Conservation (phyloP, 768 basidiomycete genomes). For the Leccinum fibrillosum region DNA sequence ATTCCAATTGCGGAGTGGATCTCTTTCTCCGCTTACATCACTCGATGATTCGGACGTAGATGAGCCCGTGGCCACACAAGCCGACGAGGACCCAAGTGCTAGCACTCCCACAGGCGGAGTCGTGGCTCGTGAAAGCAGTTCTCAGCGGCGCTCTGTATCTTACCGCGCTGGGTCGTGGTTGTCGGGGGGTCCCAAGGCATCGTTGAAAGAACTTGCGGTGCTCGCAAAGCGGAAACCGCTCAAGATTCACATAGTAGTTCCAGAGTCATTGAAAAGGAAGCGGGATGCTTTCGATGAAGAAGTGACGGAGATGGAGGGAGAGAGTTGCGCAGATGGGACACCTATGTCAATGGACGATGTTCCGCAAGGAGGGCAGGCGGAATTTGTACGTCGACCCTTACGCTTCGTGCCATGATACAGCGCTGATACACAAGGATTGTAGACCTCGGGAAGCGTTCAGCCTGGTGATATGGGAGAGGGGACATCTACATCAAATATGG, state of each 20-base stretch:
- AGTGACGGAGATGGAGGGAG: neutral
- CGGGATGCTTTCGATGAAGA: neutral
- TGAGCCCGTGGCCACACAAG: neutral
- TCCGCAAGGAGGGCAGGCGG: neutral
- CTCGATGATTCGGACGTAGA: slow-evolving; percentile 3
- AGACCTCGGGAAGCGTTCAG: neutral
- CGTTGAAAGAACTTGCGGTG: slow-evolving; percentile 11
- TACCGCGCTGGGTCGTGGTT: neutral
- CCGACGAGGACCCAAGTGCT: neutral
- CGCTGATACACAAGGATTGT: neutral
- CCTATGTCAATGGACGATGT: neutral
- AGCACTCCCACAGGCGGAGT: neutral
- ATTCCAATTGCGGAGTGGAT: neutral
- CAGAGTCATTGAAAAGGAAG: slow-evolving; percentile 10
- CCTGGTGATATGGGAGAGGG: neutral
- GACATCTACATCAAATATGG: neutral
- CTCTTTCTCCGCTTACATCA: slow-evolving; percentile 20
- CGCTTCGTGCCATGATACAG: too few relatives aligned
- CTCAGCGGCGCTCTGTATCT: neutral
- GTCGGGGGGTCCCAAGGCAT: slow-evolving; percentile 20
- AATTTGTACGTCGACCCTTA: too few relatives aligned
- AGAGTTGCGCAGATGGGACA: neutral
- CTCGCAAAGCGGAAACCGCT: slow-evolving; percentile 16
- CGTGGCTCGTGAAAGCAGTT: neutral
- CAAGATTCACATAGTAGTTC: slow-evolving; percentile 8